Evolutionary conservation across 257 asterid genomes (phyloP), one percentile per base, ranked within the genome.

Genomic region (Capsicum chinense): DNA sequence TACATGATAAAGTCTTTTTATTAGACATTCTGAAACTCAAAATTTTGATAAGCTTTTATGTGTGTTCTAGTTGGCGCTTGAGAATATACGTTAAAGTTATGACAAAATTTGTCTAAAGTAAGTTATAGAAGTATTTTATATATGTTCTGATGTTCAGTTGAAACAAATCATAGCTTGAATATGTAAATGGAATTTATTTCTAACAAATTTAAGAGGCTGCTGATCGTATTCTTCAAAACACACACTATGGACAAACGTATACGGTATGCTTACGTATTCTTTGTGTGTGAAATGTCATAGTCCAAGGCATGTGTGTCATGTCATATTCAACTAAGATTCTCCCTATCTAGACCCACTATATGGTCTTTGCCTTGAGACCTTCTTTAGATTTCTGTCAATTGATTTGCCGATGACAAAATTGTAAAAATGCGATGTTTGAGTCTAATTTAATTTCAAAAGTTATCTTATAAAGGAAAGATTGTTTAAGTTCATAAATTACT

Each of bases 241-340:
- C 6, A 14, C 54, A 39, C 26, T 68, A 15, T 39, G 81, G 81
- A 54, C 14, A 52, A 54, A 54, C 21, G 44, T 76, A 26, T 76
- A 76, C 26, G 63, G 80, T 76, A 76, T 80, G 39, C 62, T 83
- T 62, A 66, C 79, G 63, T 76, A 69, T 58, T 79, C 54, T 83
- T 19, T 64, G 83, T n/a, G 80, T 19, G 37, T 84, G 86, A 83
- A 12, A 88, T 80, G 88, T 88, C 87, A 62, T 81, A 58, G 84
- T 86, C 90, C 47, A 56, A 69, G 90, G 90, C 90, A 84, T 86
- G 90, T 86, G 84, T 84, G 90, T 88, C 85, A 58, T 69, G 90
- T 88, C 90, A 88, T 81, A 84, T 79, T 88, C 90, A 84, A 48
- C 85, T 19, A 66, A 86, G 90, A 88, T 88, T 83, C 88, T 88